A percentile compares a stretch with the other conserved stretches of the same genome.
These are phyloP conservation scores for Microglena sp. DNA, from an alignment of 139 green algal species.

Conservation along the genomic window DNA sequence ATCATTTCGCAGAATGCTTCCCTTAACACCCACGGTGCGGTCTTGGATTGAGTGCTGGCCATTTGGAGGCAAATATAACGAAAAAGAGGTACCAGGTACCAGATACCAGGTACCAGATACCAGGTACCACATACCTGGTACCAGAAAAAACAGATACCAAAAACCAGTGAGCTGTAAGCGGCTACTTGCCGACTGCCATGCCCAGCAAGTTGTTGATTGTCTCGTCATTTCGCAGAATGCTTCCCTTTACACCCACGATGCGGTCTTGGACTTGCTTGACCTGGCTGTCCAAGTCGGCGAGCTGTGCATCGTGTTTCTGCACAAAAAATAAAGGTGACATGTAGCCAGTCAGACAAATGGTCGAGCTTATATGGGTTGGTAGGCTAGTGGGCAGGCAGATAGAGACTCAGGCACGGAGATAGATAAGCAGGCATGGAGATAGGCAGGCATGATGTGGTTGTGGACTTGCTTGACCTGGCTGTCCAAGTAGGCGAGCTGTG, in stretches of 20 bases:
- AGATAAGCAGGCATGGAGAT: no score
- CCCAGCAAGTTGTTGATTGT: background rate
- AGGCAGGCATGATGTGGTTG: no score
- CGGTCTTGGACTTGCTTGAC: constrained; percentile 8
- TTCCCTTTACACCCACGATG: background rate
- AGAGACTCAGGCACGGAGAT: no score
- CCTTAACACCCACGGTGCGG: constrained; percentile 35
- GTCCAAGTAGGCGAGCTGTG: constrained; percentile 29
- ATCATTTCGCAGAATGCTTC: constrained; percentile 37
- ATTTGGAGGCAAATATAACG: background rate
- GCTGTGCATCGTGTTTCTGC: constrained; percentile 17
- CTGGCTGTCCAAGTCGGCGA: constrained; percentile 37
- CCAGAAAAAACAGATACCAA: no score
- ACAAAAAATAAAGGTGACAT: background rate
- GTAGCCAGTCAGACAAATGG: no score
- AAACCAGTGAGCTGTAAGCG: no score
- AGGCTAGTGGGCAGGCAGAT: no score
- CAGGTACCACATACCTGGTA: no score
- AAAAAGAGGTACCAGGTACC: background rate
- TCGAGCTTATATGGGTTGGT: no score
- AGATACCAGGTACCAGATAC: no score
- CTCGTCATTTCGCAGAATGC: background rate
- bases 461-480: constrained; percentile 17
- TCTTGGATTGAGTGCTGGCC: constrained; percentile 12
- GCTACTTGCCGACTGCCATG: background rate